Conservation (phyloP, 352 stramenopile genomes). For the Phytophthora multivora region DNA sequence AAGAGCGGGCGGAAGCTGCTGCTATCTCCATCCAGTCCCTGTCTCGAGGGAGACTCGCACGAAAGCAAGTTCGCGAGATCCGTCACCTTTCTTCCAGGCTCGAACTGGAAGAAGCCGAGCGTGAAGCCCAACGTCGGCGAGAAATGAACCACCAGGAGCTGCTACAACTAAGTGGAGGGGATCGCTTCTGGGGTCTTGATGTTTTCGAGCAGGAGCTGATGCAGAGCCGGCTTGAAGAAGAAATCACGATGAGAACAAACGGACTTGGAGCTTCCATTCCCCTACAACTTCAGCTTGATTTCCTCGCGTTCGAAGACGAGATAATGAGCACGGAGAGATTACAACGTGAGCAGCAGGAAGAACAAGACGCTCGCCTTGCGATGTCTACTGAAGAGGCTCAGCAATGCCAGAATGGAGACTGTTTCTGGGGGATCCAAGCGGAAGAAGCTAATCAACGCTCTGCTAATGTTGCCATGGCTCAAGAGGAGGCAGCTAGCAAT, state of each 20-base stretch:
- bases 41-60: constrained; percentile 44
- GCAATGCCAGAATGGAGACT: constrained; percentile 53
- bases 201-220: constrained; percentile 43
- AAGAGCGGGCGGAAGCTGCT: constrained; percentile 52
- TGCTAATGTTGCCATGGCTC: constrained; percentile 39
- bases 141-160: constrained; percentile 66
- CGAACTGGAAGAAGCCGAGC: constrained; percentile 18
- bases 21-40: constrained; percentile 65
- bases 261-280: neutral
- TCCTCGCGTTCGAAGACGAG: constrained; percentile 20
- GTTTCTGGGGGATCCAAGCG: constrained; percentile 68
- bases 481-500: constrained; percentile 45
- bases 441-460: constrained; percentile 45
- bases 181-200: constrained; percentile 64
- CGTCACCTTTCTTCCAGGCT: neutral
- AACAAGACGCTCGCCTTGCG: constrained; percentile 33
- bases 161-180: constrained; percentile 47
- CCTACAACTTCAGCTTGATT: constrained; percentile 1
- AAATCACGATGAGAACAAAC: constrained; percentile 34
- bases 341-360: constrained; percentile 29
- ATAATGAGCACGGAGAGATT: constrained; percentile 21
- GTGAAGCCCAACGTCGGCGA: constrained; percentile 40
- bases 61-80: constrained; percentile 22
- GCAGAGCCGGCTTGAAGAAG: constrained; percentile 47
- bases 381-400: constrained; percentile 46